Evolutionary conservation across 2,329 filamentous ascomycete species (phyloP).

Genomic region (Bipolaris cookei): DNA sequence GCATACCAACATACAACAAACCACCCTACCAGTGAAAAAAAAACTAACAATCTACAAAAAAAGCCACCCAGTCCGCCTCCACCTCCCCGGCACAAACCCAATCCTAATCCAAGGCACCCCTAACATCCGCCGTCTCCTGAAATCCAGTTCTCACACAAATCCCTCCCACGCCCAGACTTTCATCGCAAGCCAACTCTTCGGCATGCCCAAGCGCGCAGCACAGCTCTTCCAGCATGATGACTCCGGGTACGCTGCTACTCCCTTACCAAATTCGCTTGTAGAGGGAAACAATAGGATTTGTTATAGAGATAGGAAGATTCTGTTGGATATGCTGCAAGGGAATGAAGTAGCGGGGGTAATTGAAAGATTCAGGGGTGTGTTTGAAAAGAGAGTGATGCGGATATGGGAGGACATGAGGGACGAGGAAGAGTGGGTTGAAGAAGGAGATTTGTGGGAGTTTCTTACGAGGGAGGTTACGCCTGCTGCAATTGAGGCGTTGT

Average conservation of each 20-base stretch:
- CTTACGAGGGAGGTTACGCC: not conserved
- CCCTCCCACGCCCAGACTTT: not conserved
- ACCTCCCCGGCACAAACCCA: not conserved
- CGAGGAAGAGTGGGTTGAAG: not conserved
- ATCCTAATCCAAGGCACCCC: not conserved
- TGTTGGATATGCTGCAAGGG: not conserved
- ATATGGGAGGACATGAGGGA: too few relatives aligned
- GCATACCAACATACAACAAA: too few relatives aligned
- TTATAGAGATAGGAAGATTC: not conserved
- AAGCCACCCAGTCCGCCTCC: not conserved
- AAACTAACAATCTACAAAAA: too few relatives aligned
- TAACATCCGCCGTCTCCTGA: not conserved
- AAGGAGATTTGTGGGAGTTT: not conserved
- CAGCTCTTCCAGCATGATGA: not conserved
- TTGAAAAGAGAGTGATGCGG: not conserved
- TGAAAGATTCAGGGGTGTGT: not conserved
- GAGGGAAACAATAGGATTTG: not conserved
- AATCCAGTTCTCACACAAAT: not conserved
- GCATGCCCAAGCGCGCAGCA: not conserved
- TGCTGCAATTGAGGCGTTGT: not conserved
- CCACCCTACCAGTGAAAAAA: too few relatives aligned
- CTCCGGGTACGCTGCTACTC: not conserved
- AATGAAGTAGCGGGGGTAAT: not conserved
- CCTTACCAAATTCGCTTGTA: not conserved
- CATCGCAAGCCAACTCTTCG: not conserved